These are phyloP conservation scores for Euphorbia peplus DNA, from an alignment of 345 rosid genomes.

Conservation along the genomic window DNA sequence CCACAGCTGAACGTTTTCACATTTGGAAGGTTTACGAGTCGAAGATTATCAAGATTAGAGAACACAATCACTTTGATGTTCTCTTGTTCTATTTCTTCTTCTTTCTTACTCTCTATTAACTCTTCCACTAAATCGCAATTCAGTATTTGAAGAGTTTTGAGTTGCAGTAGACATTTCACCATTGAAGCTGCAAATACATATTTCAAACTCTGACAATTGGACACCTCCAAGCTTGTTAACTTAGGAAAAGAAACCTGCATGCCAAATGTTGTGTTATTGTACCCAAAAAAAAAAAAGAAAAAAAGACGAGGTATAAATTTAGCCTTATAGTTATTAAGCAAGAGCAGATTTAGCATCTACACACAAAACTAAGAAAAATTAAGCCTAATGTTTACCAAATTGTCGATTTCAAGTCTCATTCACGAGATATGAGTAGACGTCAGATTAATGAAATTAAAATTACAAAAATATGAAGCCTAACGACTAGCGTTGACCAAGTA, in stretches of 20 bases:
- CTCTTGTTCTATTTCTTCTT: neutral
- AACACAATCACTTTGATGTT: neutral
- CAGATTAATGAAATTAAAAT: no score
- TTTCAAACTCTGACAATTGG: neutral
- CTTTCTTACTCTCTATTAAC: neutral
- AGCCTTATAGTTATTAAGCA: no score
- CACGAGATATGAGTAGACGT: no score
- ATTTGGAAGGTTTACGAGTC: neutral
- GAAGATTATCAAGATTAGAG: neutral
- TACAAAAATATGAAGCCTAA: no score
- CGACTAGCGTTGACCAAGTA: no score
- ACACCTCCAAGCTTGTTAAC: neutral
- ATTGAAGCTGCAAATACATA: neutral
- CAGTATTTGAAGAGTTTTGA: neutral
- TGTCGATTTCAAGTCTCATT: no score
- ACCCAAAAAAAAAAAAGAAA: no score
- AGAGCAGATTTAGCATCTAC: no score
- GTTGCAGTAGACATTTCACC: neutral
- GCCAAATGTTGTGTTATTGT: neutral
- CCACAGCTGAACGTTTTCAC: neutral
- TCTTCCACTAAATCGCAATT: neutral
- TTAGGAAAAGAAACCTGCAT: constrained; percentile 10
- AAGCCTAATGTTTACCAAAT: no score
- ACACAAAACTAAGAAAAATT: no score
- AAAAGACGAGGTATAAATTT: no score